Evolutionary conservation across 176 grass and related monocot genomes (phyloP), one percentile per base, ranked within the genome.

Genomic region (Paspalum notatum): DNA sequence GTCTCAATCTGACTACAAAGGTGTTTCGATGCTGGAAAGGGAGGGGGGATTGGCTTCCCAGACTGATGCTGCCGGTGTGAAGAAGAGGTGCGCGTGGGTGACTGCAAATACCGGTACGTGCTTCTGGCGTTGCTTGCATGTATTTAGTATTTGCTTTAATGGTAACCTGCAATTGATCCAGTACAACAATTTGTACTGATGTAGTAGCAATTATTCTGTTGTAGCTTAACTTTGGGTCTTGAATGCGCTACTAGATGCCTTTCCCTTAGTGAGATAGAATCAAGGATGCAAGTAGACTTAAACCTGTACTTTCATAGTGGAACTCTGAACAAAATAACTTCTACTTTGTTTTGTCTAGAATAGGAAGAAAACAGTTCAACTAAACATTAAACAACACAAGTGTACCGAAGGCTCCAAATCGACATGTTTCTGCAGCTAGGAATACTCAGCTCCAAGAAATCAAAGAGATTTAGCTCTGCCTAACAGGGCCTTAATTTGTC

Each of bases 71-170:
- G 50, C 78, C 77, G 81, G 83, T 15, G 64, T 84, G 27, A 98
- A 91, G 92, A 91, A 72, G 69, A 95, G 86, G 81, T 98, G 95
- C 12, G 70, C 92, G 0, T 98, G 95, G 95, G 92, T 98, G 43
- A 95, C 95, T 12, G 66, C 95, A 66, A 95, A 87, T 86, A 93
- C 90, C 65, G 95, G 95, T 98, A 37, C 3, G 73, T 84, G 22
- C 76, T 84, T 17, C 22, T 0, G 18, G 15, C 4, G 60, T 65
- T 40, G 18, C 53, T 68, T 56, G 38, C 51, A 66, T 89, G 60
- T 74, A 46, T 76, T 42, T 1, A 71, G 64, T 32, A n/a, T 52
- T 26, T 72, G n/a, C 37, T 37, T 65, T 81, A 53, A 59, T 51
- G 62, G 18, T 51, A 52, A 38, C 77, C 59, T 66, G 42, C 4